phyloP scores from a whole-genome alignment of 345 rosid genomes.

The Kernera saxatilis region DNA sequence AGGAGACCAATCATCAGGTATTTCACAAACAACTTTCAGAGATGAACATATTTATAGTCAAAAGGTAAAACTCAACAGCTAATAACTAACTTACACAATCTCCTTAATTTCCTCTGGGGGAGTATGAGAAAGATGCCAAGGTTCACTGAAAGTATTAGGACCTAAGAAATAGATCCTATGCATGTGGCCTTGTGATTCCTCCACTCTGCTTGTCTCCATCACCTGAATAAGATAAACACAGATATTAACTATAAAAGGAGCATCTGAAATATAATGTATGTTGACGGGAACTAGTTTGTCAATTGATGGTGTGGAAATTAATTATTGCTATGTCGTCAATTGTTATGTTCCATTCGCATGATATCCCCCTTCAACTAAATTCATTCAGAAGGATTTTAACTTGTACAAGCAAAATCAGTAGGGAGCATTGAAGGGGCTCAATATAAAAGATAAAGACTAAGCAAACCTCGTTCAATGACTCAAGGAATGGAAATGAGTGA shows the following conservation, averaged over 20 bases:
- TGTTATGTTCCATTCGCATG: background rate
- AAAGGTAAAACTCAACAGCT: background rate
- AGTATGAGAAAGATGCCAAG: conserved; percentile 78
- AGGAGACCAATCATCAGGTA: background rate
- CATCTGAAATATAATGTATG: background rate
- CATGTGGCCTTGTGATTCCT: conserved; percentile 85
- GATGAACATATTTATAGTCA: background rate
- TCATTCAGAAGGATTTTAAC: background rate
- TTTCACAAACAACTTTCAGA: background rate
- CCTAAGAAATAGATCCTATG: conserved; percentile 92
- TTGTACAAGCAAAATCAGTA: background rate
- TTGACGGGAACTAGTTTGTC: background rate
- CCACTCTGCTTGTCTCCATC: conserved; percentile 78
- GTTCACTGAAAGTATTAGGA: conserved; percentile 80
- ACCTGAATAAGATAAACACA: conserved; percentile 44
- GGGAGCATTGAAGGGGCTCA: background rate
- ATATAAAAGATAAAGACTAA: conserved; percentile 1
- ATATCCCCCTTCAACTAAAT: background rate
- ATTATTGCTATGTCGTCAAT: background rate
- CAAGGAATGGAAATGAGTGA: conserved; percentile 89
- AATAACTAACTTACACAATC: conserved; percentile 63
- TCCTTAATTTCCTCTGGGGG: conserved; percentile 82
- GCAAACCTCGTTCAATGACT: conserved; percentile 85
- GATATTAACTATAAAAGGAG: background rate
- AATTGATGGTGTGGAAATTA: background rate